phyloP scores from a whole-genome alignment of 2,329 filamentous ascomycete genomes.

The Colletotrichum tamarilloi region DNA sequence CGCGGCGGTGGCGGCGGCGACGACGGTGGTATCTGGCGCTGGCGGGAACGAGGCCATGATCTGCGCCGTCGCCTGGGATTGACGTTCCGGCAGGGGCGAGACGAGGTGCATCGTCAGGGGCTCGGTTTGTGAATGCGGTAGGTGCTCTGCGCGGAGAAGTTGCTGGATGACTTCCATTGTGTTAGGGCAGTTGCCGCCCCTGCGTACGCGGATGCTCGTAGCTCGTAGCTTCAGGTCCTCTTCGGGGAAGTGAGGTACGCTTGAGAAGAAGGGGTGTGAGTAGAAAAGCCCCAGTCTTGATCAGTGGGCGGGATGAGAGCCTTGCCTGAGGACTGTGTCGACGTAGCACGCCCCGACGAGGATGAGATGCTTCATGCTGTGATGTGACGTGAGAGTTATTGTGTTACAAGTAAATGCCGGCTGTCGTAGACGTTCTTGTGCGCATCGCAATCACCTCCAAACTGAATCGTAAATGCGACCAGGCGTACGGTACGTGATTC shows the following conservation, averaged over 20 bases:
- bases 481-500: neutral
- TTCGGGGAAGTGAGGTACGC: constrained; percentile 72
- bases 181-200: constrained; percentile 81
- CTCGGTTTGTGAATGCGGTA: constrained; percentile 9
- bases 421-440: neutral
- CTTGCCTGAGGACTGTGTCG: constrained; percentile 76
- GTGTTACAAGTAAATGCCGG: neutral
- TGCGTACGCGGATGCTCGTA: constrained; percentile 65
- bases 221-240: constrained; percentile 82
- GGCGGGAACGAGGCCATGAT: constrained; percentile 66
- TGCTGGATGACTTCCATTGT: constrained; percentile 77
- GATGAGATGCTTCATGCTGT: constrained; percentile 66
- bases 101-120: constrained; percentile 55
- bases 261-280: constrained; percentile 44
- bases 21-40: constrained; percentile 52
- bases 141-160: constrained; percentile 51
- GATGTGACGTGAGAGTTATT: neutral
- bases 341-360: constrained; percentile 76
- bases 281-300: neutral
- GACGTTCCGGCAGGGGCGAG: constrained; percentile 63
- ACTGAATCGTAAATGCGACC: neutral
- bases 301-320: constrained; percentile 27
- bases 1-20: constrained; percentile 24
- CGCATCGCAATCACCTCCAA: neutral
- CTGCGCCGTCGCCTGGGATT: constrained; percentile 61